Conservation (phyloP, 768 basidiomycete species). For the Boletus tylopilopsis region DNA sequence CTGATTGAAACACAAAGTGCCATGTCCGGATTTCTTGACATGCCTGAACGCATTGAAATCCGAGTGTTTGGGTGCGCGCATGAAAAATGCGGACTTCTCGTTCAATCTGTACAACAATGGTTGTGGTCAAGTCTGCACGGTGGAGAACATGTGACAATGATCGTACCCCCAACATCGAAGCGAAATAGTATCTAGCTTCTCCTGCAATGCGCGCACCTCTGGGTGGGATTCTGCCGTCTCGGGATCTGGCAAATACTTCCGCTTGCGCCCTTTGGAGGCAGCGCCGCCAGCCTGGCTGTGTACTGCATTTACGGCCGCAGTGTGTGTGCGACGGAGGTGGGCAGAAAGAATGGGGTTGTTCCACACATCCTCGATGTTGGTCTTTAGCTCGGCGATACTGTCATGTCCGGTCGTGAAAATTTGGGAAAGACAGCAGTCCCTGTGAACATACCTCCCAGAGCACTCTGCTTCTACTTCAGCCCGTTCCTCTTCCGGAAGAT, state of each 20-base stretch:
- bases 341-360: conserved; percentile 54
- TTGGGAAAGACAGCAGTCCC: background rate
- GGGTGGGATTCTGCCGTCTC: conserved; percentile 32
- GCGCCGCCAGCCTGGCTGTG: conserved; percentile 33
- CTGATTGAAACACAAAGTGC: conserved; percentile 25
- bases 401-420: background rate
- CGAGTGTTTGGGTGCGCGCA: conserved; percentile 59
- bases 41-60: conserved; percentile 57
- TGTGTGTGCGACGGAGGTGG: conserved; percentile 52
- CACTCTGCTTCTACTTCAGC: conserved; percentile 39
- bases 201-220: conserved; percentile 48
- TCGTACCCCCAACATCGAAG: conserved; percentile 64
- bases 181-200: conserved; percentile 46
- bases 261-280: conserved; percentile 28
- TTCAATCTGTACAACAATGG: conserved; percentile 38
- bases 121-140: background rate
- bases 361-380: conserved; percentile 45
- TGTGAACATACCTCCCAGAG: conserved; percentile 32
- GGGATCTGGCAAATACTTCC: conserved; percentile 30
- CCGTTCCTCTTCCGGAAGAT: conserved; percentile 25
- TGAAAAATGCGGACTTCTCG: conserved; percentile 54
- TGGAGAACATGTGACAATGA: background rate
- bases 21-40: conserved; percentile 28
- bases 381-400: conserved; percentile 53
- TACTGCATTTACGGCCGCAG: conserved; percentile 39